Percentiles rank a stretch among this genome's conserved stretches.
phyloP scores from a whole-genome alignment of 2,329 filamentous ascomycete species.

The Alternaria burnsii region DNA sequence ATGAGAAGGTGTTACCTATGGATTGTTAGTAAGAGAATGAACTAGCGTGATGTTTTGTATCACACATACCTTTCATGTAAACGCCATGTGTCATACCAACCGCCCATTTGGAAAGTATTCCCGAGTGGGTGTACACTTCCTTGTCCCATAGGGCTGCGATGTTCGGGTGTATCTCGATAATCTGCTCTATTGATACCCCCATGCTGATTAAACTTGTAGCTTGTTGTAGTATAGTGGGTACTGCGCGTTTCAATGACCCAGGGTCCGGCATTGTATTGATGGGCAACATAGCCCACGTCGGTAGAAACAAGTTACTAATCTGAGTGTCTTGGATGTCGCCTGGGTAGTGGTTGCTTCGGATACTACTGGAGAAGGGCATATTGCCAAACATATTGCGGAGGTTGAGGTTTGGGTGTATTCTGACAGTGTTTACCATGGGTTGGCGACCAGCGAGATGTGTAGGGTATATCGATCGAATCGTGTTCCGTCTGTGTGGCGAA shows the following conservation, averaged over 20 bases:
- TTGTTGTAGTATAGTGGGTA: slow-evolving; percentile 23
- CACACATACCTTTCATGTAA: slow-evolving; percentile 25
- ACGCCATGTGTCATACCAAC: slow-evolving; percentile 33
- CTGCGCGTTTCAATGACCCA: slow-evolving; percentile 23
- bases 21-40: background rate
- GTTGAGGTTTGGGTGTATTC: slow-evolving; percentile 34
- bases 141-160: slow-evolving; percentile 35
- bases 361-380: slow-evolving; percentile 24
- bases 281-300: slow-evolving; percentile 38
- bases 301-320: slow-evolving; percentile 28
- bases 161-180: slow-evolving; percentile 33
- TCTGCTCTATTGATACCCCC: slow-evolving; percentile 16
- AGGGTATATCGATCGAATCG: slow-evolving; percentile 23
- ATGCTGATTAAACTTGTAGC: slow-evolving; percentile 21
- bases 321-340: slow-evolving; percentile 20
- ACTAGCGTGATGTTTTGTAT: background rate
- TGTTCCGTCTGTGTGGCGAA: slow-evolving; percentile 15
- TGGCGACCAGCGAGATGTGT: slow-evolving; percentile 32
- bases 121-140: slow-evolving; percentile 24
- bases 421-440: slow-evolving; percentile 29
- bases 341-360: slow-evolving; percentile 20
- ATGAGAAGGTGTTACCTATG: slow-evolving; percentile 34
- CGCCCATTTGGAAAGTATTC: slow-evolving; percentile 33
- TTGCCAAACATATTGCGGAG: slow-evolving; percentile 29
- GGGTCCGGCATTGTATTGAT: slow-evolving; percentile 32